Conservation (phyloP, 768 basidiomycete genomes). For the Pleurotus djamor region DNA sequence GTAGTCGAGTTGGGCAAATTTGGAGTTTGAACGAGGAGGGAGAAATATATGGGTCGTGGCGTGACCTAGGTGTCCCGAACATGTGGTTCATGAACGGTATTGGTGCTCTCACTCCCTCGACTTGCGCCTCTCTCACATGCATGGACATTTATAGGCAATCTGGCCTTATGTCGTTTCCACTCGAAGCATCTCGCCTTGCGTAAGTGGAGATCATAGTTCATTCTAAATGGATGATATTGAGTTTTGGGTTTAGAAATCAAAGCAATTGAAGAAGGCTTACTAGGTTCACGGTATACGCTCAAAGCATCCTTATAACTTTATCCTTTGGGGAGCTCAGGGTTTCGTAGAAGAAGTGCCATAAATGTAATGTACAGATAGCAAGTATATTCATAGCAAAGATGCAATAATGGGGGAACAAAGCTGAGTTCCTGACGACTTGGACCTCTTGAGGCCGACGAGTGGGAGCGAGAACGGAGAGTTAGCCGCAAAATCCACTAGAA, state of each 20-base stretch:
- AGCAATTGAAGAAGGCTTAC: slow-evolving; percentile 54
- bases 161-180: slow-evolving; percentile 62
- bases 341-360: no score
- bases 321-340: no score
- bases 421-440: slow-evolving; percentile 55
- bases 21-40: slow-evolving; percentile 70
- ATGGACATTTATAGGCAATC: slow-evolving; percentile 37
- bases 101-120: background rate
- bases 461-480: slow-evolving; percentile 85
- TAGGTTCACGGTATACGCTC: slow-evolving; percentile 24
- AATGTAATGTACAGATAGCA: no score
- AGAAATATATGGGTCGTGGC: slow-evolving; percentile 49
- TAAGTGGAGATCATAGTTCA: slow-evolving; percentile 30
- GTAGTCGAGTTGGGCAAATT: slow-evolving; percentile 40
- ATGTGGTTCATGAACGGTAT: slow-evolving; percentile 62
- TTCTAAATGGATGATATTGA: background rate
- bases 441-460: slow-evolving; percentile 59
- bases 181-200: slow-evolving; percentile 69
- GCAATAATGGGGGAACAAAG: background rate
- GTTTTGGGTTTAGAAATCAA: slow-evolving; percentile 56
- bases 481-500: slow-evolving; percentile 65
- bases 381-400: no score
- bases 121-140: background rate
- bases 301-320: no score
- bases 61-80: slow-evolving; percentile 48